These are phyloP conservation scores for Leptographium wingfieldii DNA, from an alignment of 2,329 filamentous ascomycete species.

Conservation along the genomic window DNA sequence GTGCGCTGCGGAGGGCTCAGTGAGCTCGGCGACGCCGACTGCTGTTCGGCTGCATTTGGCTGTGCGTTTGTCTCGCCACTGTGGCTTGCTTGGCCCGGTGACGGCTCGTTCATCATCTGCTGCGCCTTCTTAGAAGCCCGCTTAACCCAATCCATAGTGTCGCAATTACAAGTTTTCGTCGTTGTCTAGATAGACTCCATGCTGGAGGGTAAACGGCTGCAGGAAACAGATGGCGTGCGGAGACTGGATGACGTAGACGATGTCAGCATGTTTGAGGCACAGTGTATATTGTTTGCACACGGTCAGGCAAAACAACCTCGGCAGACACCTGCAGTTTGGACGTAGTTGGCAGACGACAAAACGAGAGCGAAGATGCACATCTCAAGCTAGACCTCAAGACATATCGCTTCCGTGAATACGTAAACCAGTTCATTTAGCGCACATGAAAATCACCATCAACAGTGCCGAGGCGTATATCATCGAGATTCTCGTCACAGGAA, in stretches of 20 bases:
- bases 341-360: too few species aligned
- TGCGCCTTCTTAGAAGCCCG: slow-evolving; percentile 6
- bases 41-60: background rate
- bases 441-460: background rate
- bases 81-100: background rate
- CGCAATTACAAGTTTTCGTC: background rate
- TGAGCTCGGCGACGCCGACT: background rate
- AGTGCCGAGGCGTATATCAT: slow-evolving; percentile 3
- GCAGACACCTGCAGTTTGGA: too few species aligned
- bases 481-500: background rate
- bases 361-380: too few species aligned
- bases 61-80: background rate
- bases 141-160: slow-evolving; percentile 8
- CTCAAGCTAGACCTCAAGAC: background rate
- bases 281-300: too few species aligned
- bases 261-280: too few species aligned
- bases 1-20: background rate
- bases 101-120: slow-evolving; percentile 1
- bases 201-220: too few species aligned
- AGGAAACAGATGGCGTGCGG: too few species aligned
- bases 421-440: slow-evolving; percentile 1
- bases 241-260: too few species aligned
- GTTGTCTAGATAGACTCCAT: background rate
- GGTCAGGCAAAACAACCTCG: too few species aligned
- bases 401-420: background rate